Evolutionary conservation across 345 rosid genomes (phyloP), one percentile per base, ranked within the genome.

Genomic region (Excoecaria cochinchinensis): DNA sequence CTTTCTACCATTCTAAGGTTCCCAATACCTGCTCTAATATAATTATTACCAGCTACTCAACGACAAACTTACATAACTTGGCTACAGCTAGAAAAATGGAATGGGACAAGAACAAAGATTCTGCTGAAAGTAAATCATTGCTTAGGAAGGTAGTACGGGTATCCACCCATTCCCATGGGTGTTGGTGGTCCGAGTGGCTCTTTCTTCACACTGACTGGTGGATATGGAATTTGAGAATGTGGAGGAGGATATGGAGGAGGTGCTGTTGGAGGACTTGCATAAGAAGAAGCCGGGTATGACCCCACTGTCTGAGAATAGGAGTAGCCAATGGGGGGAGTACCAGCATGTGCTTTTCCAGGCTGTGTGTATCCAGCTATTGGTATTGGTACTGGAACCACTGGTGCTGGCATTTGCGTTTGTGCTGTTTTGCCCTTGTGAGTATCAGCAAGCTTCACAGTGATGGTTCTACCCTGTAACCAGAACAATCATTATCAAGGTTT

Each of bases 371-470:
- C 90, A 11, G 79, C 75, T 76, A 85, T 72, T n/a, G 83, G 82
- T 58, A 73, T 13, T 7, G 84, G 77, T 58, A 81, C 52, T 17
- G 86, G 84, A 77, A 77, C 84, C 69, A 82, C 61, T 9, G 86
- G 74, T 22, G 81, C 67, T 7, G 86, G 80, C 55, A 72, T 21
- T 63, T 83, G 90, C 40, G 79, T 51, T 62, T 84, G 89, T 5
- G 22, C 67, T 8, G 84, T 79, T 82, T 86, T 86, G 19, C 87
- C 77, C 76, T 83, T 82, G 79, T 79, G 84, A 44, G 88, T 77
- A 84, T 88, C 89, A 11, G 91, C 94, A 75, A 80, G 82, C 78
- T 90, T 88, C 76, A 88, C 94, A 61, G 52, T 84, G 69, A 90
- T 36, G 8, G 76, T 78, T 75, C 87, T 70, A 9, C 87, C 90